A percentile compares a stretch with the other conserved stretches of the same genome.
phyloP scores from a whole-genome alignment of 1,284 basidiomycete genomes.

The Phenoliferia sp. region DNA sequence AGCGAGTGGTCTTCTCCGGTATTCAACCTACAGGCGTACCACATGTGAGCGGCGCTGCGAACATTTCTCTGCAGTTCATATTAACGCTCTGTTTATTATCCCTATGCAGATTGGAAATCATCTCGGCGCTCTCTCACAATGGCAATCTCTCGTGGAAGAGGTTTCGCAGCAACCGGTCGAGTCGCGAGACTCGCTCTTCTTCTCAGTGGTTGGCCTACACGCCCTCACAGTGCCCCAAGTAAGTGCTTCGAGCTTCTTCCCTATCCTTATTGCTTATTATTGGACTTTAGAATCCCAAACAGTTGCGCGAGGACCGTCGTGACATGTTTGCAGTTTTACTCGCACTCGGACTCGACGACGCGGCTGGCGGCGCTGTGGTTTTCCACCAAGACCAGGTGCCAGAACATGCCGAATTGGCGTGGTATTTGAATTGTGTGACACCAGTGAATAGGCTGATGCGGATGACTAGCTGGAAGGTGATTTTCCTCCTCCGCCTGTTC shows the following conservation, averaged over 20 bases:
- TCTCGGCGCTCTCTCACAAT: constrained; percentile 81
- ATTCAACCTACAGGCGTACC: constrained; percentile 81
- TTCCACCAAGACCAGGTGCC: constrained; percentile 88
- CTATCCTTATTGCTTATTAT: too few relatives aligned
- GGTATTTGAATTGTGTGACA: constrained; percentile 82
- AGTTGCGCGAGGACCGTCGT: constrained; percentile 58
- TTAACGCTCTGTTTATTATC: neutral
- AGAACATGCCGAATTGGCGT: constrained; percentile 82
- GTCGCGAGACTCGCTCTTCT: constrained; percentile 63
- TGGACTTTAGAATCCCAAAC: constrained; percentile 54
- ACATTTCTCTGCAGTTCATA: neutral
- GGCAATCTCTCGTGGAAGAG: constrained; percentile 52
- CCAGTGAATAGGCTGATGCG: constrained; percentile 65
- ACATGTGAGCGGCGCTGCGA: constrained; percentile 53
- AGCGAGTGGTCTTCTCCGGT: constrained; percentile 62
- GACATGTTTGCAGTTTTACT: constrained; percentile 80
- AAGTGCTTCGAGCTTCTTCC: neutral
- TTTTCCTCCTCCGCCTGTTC: neutral
- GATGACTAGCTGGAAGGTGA: constrained; percentile 34
- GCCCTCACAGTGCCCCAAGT: constrained; percentile 72
- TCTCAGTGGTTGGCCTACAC: constrained; percentile 87
- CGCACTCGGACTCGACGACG: constrained; percentile 70
- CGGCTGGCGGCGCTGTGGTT: constrained; percentile 63
- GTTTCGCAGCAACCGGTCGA: constrained; percentile 61
- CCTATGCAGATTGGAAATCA: constrained; percentile 85